phyloP scores from a whole-genome alignment of 441 rosid genomes.

The Croton setiger region DNA sequence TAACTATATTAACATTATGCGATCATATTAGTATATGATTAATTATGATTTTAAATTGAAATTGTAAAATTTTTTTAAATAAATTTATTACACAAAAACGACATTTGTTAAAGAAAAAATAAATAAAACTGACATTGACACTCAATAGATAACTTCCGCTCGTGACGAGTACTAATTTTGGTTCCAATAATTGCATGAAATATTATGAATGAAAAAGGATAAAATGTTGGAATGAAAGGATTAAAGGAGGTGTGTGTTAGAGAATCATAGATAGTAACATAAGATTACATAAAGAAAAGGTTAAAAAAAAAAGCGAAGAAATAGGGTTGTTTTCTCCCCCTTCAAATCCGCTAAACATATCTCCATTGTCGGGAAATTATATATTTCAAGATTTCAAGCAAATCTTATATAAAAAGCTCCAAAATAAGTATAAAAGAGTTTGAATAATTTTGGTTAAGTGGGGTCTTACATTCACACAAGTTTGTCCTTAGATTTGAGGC shows the following conservation, averaged over 20 bases:
- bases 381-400: neutral
- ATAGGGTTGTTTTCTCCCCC: slow-evolving; percentile 27
- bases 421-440: neutral
- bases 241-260: neutral
- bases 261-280: slow-evolving; percentile 29
- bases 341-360: slow-evolving; percentile 42
- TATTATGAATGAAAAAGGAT: neutral
- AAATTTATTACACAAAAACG: too few relatives aligned
- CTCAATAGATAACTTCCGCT: neutral
- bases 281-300: slow-evolving; percentile 34
- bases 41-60: too few relatives aligned
- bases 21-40: too few relatives aligned
- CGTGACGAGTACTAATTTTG: neutral
- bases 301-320: slow-evolving; percentile 9
- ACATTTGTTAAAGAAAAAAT: too few relatives aligned
- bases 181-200: neutral
- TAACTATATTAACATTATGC: too few relatives aligned
- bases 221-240: slow-evolving; percentile 5
- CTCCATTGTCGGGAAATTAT: slow-evolving; percentile 35
- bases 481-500: slow-evolving; percentile 18
- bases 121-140: too few relatives aligned
- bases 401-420: neutral
- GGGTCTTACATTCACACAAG: neutral
- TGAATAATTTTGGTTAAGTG: slow-evolving; percentile 18
- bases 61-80: too few relatives aligned